These are phyloP conservation scores for Forsythia suspensa DNA, from an alignment of 257 asterid species.

Conservation along the genomic window DNA sequence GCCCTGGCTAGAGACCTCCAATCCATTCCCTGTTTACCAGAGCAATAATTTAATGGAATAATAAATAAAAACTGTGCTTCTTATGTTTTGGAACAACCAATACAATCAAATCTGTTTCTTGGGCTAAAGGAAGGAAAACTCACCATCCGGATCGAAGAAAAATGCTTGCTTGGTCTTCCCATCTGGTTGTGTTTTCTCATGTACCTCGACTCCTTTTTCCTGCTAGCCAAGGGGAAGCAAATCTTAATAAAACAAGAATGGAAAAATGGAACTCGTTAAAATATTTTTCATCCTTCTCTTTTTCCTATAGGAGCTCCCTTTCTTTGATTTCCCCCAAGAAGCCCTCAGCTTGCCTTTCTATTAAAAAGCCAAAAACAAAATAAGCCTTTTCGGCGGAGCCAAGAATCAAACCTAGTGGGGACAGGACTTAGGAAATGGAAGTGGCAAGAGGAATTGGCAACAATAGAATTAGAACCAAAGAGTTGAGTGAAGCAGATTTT, in stretches of 20 bases:
- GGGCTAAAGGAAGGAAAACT: slow-evolving; percentile 18
- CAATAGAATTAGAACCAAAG: background rate
- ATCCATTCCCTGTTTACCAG: slow-evolving; percentile 73
- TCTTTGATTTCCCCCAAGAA: background rate
- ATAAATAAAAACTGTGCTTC: background rate
- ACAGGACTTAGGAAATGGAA: background rate
- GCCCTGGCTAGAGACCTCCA: slow-evolving; percentile 65
- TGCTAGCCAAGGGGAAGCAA: slow-evolving; percentile 19
- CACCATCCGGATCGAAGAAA: slow-evolving; percentile 97
- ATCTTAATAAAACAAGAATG: background rate
- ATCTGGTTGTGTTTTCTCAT: slow-evolving; percentile 61
- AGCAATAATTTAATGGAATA: background rate
- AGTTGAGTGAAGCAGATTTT: background rate
- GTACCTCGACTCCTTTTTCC: slow-evolving; percentile 71
- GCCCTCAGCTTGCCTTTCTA: background rate
- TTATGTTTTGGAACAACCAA: background rate
- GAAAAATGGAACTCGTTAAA: background rate
- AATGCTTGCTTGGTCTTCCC: slow-evolving; percentile 76
- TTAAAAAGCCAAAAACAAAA: background rate
- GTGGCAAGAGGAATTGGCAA: background rate
- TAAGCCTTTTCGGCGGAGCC: background rate
- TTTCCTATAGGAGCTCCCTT: background rate
- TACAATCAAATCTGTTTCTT: background rate
- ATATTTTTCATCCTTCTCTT: background rate
- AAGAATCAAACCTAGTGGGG: too few species aligned